Base-by-base conservation (phyloP, 2,329 filamentous ascomycete species). In the Paramyrothecium sp. region DNA sequence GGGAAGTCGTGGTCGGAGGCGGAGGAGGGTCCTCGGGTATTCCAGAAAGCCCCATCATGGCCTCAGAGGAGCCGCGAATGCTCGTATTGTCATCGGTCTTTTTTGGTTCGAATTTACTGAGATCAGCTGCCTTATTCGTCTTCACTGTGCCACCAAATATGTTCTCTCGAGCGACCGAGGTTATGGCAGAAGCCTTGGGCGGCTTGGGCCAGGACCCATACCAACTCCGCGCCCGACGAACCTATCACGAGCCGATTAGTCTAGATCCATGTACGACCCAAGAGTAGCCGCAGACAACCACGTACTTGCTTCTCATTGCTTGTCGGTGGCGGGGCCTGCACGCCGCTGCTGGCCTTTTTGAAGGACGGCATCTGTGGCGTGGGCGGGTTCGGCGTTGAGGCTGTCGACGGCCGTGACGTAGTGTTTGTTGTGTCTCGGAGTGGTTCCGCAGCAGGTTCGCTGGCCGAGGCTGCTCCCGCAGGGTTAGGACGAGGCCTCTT, bases 171-270 rank as follows among this genome's bases (percentile, higher is more conserved):
- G 84, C 83, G 49, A 89, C 74, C 54, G 85, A 82, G 7, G 81
- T 87, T 10, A 84, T 88, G 26, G 85, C 78, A 17, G 76, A 73
- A 7, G 85, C 82, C 65, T 88, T 88, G 30, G 80, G 74, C 34
- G 72, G 68, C 59, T 81, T 76, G 19, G 83, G 81, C 83, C 83
- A 87, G 19, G 85, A 83, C 54, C 83, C 83, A 68, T 88, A 88
- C 85, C 85, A 88, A 68, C 84, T 87, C 51, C 75, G 75, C 10
- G 78, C 71, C 66, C 84, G 84, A 58, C 76, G 78, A 41, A 80
- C 70, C 81, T 85, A 63, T 34, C 21, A 51, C 21, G 38, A 44
- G 38, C 38, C 26, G 17, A 51, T 16, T 19, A 23, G 19, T 16
- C 41, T 20, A 46, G 26, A 30, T 30, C 26, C 26, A 30, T 30